Evolutionary conservation across 2,329 filamentous ascomycete genomes (phyloP).

Genomic region (Fusarium irregulare): DNA sequence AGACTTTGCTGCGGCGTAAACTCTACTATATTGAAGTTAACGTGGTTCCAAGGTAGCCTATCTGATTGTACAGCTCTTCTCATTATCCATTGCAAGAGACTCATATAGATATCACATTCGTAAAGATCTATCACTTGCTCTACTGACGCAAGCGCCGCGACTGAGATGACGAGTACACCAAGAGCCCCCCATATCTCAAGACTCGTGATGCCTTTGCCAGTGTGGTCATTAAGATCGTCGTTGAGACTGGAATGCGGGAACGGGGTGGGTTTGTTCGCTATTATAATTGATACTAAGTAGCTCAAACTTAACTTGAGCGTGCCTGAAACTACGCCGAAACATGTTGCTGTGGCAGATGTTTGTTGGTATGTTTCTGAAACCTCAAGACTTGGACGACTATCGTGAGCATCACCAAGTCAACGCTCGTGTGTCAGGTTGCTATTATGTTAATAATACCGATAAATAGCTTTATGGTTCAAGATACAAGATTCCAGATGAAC

Average conservation of each 20-base stretch:
- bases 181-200: not conserved
- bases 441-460: no score
- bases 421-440: not conserved
- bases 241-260: conserved; percentile 16
- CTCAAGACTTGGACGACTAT: not conserved
- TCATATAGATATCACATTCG: no score
- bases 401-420: not conserved
- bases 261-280: conserved; percentile 2
- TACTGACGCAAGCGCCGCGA: not conserved
- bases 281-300: not conserved
- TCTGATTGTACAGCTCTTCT: not conserved
- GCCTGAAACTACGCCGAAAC: conserved; percentile 1
- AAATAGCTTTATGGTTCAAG: no score
- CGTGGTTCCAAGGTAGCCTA: not conserved
- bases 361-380: not conserved
- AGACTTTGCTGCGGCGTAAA: conserved; percentile 55
- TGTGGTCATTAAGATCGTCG: conserved; percentile 1
- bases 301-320: not conserved
- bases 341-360: conserved; percentile 1
- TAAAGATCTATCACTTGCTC: not conserved
- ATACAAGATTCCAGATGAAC: not conserved
- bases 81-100: not conserved
- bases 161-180: not conserved
- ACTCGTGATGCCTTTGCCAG: not conserved
- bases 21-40: not conserved